A percentile compares a stretch with the other conserved stretches of the same genome.
Conservation (phyloP, 768 basidiomycete genomes). For the Cystofilobasidium capitatum region DNA sequence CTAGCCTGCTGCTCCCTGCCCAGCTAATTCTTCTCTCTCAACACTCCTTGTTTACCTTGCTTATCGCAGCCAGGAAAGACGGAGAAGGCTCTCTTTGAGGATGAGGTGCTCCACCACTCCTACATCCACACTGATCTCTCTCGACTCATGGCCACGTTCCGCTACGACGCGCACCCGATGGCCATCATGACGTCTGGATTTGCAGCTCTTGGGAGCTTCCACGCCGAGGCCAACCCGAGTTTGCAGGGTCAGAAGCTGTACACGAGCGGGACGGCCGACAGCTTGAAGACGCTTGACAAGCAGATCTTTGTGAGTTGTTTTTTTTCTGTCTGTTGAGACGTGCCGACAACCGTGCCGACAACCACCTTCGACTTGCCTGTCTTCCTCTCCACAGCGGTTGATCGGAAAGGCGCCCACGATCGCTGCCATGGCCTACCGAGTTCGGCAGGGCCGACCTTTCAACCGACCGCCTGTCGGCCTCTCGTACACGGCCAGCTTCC, state of each 20-base stretch:
- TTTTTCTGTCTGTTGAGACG: neutral
- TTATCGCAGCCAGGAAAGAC: neutral
- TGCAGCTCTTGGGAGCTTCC: slow-evolving; percentile 68
- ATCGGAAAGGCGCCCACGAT: slow-evolving; percentile 26
- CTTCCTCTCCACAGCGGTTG: no score
- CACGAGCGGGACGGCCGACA: slow-evolving; percentile 24
- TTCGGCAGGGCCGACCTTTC: slow-evolving; percentile 81
- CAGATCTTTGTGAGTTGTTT: no score
- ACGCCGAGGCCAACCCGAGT: slow-evolving; percentile 58
- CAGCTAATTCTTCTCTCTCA: neutral
- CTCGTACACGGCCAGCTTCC: slow-evolving; percentile 71
- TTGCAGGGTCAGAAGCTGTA: slow-evolving; percentile 53
- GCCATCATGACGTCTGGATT: slow-evolving; percentile 46
- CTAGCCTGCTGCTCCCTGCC: no score
- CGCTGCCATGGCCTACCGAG: slow-evolving; percentile 69
- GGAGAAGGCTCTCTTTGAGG: slow-evolving; percentile 47
- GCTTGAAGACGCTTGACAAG: slow-evolving; percentile 72
- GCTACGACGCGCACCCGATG: slow-evolving; percentile 26
- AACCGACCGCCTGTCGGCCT: slow-evolving; percentile 72
- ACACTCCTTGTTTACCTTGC: neutral
- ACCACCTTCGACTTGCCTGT: neutral
- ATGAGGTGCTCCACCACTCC: slow-evolving; percentile 69
- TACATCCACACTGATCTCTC: slow-evolving; percentile 75
- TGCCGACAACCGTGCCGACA: neutral
- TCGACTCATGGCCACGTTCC: slow-evolving; percentile 7